These are phyloP conservation scores for Teratosphaeriaceae sp. DNA, from an alignment of 2,329 filamentous ascomycete species.

Conservation along the genomic window DNA sequence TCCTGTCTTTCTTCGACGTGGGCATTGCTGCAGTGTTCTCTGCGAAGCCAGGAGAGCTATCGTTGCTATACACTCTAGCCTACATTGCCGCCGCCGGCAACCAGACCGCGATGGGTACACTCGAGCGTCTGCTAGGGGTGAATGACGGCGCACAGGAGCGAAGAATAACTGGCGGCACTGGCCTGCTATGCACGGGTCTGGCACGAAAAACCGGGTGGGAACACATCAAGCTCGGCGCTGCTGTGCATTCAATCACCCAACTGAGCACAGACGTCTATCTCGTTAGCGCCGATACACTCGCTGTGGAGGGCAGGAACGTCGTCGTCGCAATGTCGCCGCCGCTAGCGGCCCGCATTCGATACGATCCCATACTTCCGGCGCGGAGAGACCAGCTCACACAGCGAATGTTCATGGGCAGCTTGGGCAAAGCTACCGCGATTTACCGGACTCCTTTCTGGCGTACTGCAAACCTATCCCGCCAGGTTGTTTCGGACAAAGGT, in stretches of 20 bases:
- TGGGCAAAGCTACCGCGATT: too few species aligned
- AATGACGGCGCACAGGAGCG: neutral
- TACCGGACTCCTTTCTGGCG: too few species aligned
- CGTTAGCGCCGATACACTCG: neutral
- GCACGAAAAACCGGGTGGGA: slow-evolving; percentile 8
- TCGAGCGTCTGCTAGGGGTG: slow-evolving; percentile 10
- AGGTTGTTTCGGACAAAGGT: slow-evolving; percentile 15
- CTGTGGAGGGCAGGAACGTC: too few species aligned
- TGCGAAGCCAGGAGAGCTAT: slow-evolving; percentile 9
- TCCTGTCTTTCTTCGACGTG: neutral
- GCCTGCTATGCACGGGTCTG: neutral
- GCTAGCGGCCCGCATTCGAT: too few species aligned
- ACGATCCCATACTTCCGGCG: too few species aligned
- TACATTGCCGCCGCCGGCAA: slow-evolving; percentile 16
- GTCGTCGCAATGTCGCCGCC: too few species aligned
- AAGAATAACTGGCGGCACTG: neutral
- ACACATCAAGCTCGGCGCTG: slow-evolving; percentile 4
- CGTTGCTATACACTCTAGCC: slow-evolving; percentile 11
- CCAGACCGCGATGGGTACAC: slow-evolving; percentile 8
- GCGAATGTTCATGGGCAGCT: too few species aligned
- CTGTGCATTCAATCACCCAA: slow-evolving; percentile 6
- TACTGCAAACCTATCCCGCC: slow-evolving; percentile 19
- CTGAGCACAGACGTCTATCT: slow-evolving; percentile 1
- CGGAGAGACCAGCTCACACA: too few species aligned
- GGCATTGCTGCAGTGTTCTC: slow-evolving; percentile 8